These are phyloP conservation scores for Rachicladosporium sp. DNA, from an alignment of 2,329 filamentous ascomycete genomes.

Conservation along the genomic window DNA sequence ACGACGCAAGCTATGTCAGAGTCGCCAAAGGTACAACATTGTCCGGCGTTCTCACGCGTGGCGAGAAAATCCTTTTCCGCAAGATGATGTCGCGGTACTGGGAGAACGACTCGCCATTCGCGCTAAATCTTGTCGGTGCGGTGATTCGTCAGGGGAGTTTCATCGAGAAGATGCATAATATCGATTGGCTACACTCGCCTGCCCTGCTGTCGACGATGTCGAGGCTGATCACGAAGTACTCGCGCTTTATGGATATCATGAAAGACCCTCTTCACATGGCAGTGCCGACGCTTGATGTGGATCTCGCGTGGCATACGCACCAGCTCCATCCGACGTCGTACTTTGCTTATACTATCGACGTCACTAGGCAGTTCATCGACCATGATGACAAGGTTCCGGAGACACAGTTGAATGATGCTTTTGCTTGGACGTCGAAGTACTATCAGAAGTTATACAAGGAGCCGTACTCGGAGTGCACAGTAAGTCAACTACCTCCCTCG, in stretches of 20 bases:
- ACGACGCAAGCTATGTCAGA: conserved; percentile 24
- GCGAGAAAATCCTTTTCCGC: conserved; percentile 35
- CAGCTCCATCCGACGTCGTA: conserved; percentile 56
- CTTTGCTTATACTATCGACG: conserved; percentile 41
- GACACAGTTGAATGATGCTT: conserved; percentile 47
- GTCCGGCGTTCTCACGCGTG: neutral
- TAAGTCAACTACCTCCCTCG: no score
- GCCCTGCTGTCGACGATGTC: conserved; percentile 50
- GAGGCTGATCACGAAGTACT: conserved; percentile 53
- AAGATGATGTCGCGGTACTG: conserved; percentile 62
- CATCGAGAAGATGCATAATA: conserved; percentile 59
- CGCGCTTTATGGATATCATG: conserved; percentile 52
- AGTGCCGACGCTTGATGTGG: conserved; percentile 63
- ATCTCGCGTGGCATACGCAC: conserved; percentile 71
- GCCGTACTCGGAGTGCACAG: conserved; percentile 61
- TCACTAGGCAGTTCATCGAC: conserved; percentile 51
- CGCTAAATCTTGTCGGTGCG: conserved; percentile 52
- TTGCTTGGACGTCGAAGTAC: conserved; percentile 58
- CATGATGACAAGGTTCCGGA: conserved; percentile 79
- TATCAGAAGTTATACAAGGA: conserved; percentile 55
- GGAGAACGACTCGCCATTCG: conserved; percentile 53
- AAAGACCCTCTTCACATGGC: conserved; percentile 33
- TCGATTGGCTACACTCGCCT: conserved; percentile 70
- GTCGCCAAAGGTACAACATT: no score
- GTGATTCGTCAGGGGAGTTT: conserved; percentile 56